Percentiles rank a stretch among this genome's conserved stretches.
Evolutionary conservation across 1,139 yeast genomes (phyloP).

Genomic region (Suhomyces panamericanus): DNA sequence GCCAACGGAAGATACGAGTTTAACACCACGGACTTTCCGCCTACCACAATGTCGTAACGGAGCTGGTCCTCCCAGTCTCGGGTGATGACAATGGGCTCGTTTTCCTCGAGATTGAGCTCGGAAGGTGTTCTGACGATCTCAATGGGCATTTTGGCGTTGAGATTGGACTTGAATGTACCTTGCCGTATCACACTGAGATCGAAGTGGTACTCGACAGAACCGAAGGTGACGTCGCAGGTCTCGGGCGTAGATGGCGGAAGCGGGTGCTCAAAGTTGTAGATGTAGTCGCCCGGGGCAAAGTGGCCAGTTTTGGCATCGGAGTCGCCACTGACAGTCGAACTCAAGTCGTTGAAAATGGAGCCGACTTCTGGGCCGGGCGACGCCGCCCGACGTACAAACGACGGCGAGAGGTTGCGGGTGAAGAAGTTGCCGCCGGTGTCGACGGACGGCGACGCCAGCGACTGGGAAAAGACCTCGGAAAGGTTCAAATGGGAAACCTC

Average conservation of each 20-base stretch:
- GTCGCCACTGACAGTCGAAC: conserved; percentile 23
- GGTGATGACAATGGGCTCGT: conserved; percentile 88
- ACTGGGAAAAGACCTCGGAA: conserved; percentile 21
- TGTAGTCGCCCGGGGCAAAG: conserved; percentile 79
- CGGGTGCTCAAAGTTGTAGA: conserved; percentile 89
- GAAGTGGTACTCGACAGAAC: conserved; percentile 67
- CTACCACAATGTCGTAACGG: conserved; percentile 84
- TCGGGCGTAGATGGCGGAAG: conserved; percentile 84
- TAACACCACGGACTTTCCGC: conserved; percentile 81
- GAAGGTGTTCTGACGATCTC: conserved; percentile 73
- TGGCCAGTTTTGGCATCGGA: conserved; percentile 29
- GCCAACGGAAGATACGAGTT: conserved; percentile 84
- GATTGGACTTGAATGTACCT: conserved; percentile 82
- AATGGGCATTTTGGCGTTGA: conserved; percentile 64
- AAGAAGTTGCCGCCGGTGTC: conserved; percentile 24
- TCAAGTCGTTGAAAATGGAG: conserved; percentile 20
- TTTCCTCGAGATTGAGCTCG: conserved; percentile 77
- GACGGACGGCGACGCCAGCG: conserved; percentile 8
- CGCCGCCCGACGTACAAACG: conserved; percentile 42
- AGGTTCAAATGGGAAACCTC: conserved; percentile 39
- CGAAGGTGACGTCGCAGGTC: conserved; percentile 74
- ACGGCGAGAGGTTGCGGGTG: conserved; percentile 30
- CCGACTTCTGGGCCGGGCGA: conserved; percentile 25
- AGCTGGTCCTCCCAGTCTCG: conserved; percentile 94
- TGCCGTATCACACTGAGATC: conserved; percentile 70